Conservation (phyloP, 768 basidiomycete species). For the Hygrophorus pudorinus region DNA sequence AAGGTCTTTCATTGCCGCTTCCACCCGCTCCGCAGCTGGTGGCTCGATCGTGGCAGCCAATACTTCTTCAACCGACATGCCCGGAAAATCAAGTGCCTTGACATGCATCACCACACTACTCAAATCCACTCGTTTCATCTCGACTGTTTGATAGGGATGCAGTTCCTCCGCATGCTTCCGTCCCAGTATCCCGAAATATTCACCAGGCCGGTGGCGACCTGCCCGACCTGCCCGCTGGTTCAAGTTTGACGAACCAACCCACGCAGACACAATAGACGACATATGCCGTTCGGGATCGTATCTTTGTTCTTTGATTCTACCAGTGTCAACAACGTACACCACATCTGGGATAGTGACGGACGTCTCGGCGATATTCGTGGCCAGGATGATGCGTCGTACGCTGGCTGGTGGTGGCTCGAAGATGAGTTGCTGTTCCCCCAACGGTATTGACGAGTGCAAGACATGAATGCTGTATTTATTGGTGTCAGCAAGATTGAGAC, state of each 20-base stretch:
- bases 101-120: constrained; percentile 95
- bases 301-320: constrained; percentile 77
- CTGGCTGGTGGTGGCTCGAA: constrained; percentile 75
- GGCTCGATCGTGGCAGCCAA: constrained; percentile 81
- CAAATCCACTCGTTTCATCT: constrained; percentile 88
- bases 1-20: constrained; percentile 68
- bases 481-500: constrained; percentile 51
- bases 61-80: constrained; percentile 80
- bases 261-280: constrained; percentile 81
- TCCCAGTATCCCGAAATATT: constrained; percentile 82
- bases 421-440: constrained; percentile 81
- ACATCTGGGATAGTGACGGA: constrained; percentile 94
- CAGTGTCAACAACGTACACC: constrained; percentile 88
- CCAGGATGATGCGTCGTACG: constrained; percentile 78
- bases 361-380: constrained; percentile 94
- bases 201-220: constrained; percentile 82
- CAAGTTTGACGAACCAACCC: constrained; percentile 85
- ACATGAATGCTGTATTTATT: constrained; percentile 61
- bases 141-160: constrained; percentile 78
- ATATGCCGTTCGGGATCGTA: constrained; percentile 87
- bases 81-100: constrained; percentile 85
- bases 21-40: constrained; percentile 66
- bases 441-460: constrained; percentile 83
- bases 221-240: constrained; percentile 90
- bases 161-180: constrained; percentile 48